Conservation (phyloP, 495 filamentous ascomycete species). For the Neurospora sp. region DNA sequence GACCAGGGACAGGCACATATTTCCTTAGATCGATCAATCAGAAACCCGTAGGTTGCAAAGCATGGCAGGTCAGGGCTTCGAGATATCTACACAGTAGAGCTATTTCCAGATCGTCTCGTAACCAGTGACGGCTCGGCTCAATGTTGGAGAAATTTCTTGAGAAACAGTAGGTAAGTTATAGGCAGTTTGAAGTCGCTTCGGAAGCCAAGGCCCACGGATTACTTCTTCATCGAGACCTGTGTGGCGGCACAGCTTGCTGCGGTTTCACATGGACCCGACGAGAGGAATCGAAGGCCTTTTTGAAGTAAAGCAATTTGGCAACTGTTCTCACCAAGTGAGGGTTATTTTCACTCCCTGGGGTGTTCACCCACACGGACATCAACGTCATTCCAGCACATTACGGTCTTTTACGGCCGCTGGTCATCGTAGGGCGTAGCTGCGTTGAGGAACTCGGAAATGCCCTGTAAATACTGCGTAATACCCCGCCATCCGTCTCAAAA, state of each 20-base stretch:
- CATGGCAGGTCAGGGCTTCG: not conserved
- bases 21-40: not conserved
- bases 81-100: not conserved
- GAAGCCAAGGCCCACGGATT: not conserved
- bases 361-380: not conserved
- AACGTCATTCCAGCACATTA: not conserved
- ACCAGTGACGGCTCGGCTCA: not conserved
- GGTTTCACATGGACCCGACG: not conserved
- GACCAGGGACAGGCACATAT: not conserved
- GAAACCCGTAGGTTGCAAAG: not conserved
- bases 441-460: not conserved
- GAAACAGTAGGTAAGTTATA: not conserved
- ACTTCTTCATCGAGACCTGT: not conserved
- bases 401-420: not conserved
- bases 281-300: not conserved
- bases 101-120: too few relatives aligned
- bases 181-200: not conserved
- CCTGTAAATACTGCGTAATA: not conserved
- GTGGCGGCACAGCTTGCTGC: not conserved
- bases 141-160: not conserved
- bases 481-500: not conserved
- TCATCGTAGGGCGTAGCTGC: not conserved
- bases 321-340: not conserved
- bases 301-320: not conserved
- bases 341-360: not conserved